These are phyloP conservation scores for Naganishia vishniacii DNA, from an alignment of 768 basidiomycete genomes.

Conservation along the genomic window DNA sequence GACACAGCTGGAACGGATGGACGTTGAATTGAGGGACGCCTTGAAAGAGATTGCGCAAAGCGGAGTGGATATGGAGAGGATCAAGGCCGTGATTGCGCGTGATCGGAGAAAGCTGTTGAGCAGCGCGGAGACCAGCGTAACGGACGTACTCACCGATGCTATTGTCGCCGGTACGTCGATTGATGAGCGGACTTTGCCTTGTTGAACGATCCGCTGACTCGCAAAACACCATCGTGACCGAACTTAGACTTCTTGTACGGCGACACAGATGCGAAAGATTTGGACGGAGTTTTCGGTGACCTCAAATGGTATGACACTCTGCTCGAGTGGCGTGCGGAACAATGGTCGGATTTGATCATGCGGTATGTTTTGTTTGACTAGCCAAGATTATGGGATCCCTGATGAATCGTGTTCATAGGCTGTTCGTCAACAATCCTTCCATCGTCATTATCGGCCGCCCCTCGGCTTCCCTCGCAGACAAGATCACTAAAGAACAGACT, in stretches of 20 bases:
- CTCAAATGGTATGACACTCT: slow-evolving; percentile 65
- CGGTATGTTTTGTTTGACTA: slow-evolving; percentile 57
- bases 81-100: slow-evolving; percentile 75
- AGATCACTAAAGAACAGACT: slow-evolving; percentile 75
- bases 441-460: slow-evolving; percentile 80
- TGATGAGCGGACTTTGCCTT: too few species aligned
- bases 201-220: too few species aligned
- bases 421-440: slow-evolving; percentile 66
- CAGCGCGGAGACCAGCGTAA: slow-evolving; percentile 42
- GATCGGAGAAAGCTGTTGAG: slow-evolving; percentile 71
- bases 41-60: slow-evolving; percentile 64
- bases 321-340: slow-evolving; percentile 63
- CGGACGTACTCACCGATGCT: slow-evolving; percentile 36
- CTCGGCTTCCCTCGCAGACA: slow-evolving; percentile 72
- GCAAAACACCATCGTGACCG: too few species aligned
- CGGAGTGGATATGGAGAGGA: slow-evolving; percentile 84
- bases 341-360: slow-evolving; percentile 72
- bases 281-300: slow-evolving; percentile 69
- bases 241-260: slow-evolving; percentile 76
- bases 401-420: slow-evolving; percentile 54
- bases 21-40: slow-evolving; percentile 62
- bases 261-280: slow-evolving; percentile 69
- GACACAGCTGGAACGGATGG: slow-evolving; percentile 69
- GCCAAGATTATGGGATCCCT: too few species aligned
- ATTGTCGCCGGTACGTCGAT: slow-evolving; percentile 41